Percentiles rank a stretch among this genome's conserved stretches.
Conservation (phyloP, 2,329 filamentous ascomycete genomes). For the Aspergillus sp. region DNA sequence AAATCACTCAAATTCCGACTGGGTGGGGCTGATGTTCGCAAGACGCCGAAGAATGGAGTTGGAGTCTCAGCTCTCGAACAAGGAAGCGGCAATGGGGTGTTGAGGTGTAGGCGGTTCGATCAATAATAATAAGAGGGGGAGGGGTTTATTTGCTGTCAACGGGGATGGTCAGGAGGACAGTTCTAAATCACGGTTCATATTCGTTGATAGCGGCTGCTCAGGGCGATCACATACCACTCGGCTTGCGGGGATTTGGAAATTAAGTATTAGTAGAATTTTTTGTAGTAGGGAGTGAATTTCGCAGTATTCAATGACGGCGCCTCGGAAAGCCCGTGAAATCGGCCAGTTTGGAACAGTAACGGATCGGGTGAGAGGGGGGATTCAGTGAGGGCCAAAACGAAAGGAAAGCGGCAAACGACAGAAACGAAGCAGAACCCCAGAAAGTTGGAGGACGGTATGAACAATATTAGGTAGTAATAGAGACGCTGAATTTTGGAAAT, state of each 20-base stretch:
- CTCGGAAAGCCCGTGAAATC: neutral
- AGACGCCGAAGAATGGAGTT: conserved; percentile 13
- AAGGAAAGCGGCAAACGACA: conserved; percentile 1
- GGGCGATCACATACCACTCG: conserved; percentile 16
- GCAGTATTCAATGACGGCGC: neutral
- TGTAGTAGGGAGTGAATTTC: neutral
- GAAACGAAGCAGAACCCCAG: neutral
- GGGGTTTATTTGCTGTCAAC: conserved; percentile 13
- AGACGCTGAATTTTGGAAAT: conserved; percentile 3
- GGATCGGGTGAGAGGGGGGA: conserved; percentile 5
- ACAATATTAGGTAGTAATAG: conserved; percentile 4
- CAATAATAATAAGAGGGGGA: conserved; percentile 11
- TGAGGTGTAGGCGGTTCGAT: conserved; percentile 6
- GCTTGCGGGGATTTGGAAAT: conserved; percentile 10
- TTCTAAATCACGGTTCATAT: conserved; percentile 13
- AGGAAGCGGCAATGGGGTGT: conserved; percentile 1
- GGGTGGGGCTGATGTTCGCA: conserved; percentile 16
- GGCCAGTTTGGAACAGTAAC: neutral
- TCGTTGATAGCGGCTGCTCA: conserved; percentile 8
- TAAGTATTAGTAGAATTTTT: conserved; percentile 11
- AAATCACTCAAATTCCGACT: conserved; percentile 16
- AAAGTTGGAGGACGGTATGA: neutral
- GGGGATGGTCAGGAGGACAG: conserved; percentile 14
- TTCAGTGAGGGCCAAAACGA: neutral
- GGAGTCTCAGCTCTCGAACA: conserved; percentile 5